Evolutionary conservation across 2,329 filamentous ascomycete genomes (phyloP).

Genomic region (Bipolaris sorokiniana): DNA sequence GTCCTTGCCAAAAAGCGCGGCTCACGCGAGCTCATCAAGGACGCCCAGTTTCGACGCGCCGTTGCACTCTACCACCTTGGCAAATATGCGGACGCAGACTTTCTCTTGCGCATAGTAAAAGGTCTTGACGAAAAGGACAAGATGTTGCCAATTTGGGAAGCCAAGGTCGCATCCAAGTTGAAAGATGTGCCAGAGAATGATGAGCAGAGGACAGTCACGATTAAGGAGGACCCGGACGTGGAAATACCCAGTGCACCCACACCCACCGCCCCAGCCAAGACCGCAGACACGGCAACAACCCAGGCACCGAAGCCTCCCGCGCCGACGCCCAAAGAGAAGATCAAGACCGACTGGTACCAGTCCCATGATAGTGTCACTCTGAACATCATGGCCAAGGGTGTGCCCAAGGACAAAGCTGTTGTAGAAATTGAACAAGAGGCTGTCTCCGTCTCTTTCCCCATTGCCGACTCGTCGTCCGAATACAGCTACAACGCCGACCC

Average conservation of each 20-base stretch:
- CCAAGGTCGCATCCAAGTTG: conserved; percentile 61
- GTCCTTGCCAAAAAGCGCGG: conserved; percentile 73
- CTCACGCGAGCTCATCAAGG: conserved; percentile 75
- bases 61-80: conserved; percentile 74
- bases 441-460: conserved; percentile 65
- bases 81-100: conserved; percentile 75
- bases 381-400: conserved; percentile 69
- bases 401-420: conserved; percentile 62
- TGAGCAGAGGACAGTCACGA: conserved; percentile 47
- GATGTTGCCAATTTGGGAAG: conserved; percentile 63
- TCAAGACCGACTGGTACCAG: conserved; percentile 74
- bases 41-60: conserved; percentile 81
- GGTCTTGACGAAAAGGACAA: conserved; percentile 61
- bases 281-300: conserved; percentile 15
- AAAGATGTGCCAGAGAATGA: conserved; percentile 58
- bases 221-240: conserved; percentile 60
- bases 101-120: conserved; percentile 67
- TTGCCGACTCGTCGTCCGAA: conserved; percentile 57
- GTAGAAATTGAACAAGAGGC: conserved; percentile 60
- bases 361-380: conserved; percentile 65
- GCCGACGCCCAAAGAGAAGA: conserved; percentile 61
- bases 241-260: conserved; percentile 52
- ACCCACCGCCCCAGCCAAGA: conserved; percentile 15
- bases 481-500: conserved; percentile 70
- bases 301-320: conserved; percentile 36